Evolutionary conservation across 2,329 filamentous ascomycete species (phyloP).

Genomic region (Paraconiothyrium sp.): DNA sequence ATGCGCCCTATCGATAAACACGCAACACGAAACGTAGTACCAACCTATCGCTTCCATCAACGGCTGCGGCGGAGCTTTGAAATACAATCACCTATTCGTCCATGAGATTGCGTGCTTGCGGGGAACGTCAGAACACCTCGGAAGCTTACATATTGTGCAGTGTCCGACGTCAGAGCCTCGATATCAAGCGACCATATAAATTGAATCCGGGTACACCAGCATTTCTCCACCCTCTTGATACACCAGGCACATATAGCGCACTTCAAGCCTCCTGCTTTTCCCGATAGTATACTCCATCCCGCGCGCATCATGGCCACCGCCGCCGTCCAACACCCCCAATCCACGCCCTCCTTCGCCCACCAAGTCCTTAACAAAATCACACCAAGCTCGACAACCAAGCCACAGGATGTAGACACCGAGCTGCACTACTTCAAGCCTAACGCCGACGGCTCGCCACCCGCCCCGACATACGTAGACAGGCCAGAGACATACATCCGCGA

Average conservation of each 20-base stretch:
- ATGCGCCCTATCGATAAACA: background rate
- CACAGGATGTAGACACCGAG: slow-evolving; percentile 38
- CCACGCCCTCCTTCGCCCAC: slow-evolving; percentile 27
- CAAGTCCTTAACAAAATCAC: slow-evolving; percentile 24
- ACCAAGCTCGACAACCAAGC: slow-evolving; percentile 6
- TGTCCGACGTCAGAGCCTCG: slow-evolving; percentile 11
- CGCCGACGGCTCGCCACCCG: slow-evolving; percentile 41
- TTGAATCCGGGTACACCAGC: background rate
- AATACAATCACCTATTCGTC: slow-evolving; percentile 22
- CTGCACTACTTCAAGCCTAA: slow-evolving; percentile 42
- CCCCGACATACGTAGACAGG: slow-evolving; percentile 39
- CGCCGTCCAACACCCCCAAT: slow-evolving; percentile 33
- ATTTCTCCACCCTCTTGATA: too few relatives aligned
- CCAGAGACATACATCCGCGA: slow-evolving; percentile 47
- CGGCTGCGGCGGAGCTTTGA: slow-evolving; percentile 24
- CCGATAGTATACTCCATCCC: background rate
- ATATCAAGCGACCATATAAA: slow-evolving; percentile 10
- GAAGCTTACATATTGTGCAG: slow-evolving; percentile 34
- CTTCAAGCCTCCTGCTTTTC: background rate
- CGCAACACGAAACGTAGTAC: background rate
- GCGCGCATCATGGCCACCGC: slow-evolving; percentile 38
- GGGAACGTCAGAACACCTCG: slow-evolving; percentile 32
- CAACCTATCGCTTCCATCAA: slow-evolving; percentile 11
- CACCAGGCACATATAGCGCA: too few relatives aligned
- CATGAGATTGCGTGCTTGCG: slow-evolving; percentile 44